Evolutionary conservation across 2,329 filamentous ascomycete species (phyloP).

Genomic region (Chrysoporthe puriensis): DNA sequence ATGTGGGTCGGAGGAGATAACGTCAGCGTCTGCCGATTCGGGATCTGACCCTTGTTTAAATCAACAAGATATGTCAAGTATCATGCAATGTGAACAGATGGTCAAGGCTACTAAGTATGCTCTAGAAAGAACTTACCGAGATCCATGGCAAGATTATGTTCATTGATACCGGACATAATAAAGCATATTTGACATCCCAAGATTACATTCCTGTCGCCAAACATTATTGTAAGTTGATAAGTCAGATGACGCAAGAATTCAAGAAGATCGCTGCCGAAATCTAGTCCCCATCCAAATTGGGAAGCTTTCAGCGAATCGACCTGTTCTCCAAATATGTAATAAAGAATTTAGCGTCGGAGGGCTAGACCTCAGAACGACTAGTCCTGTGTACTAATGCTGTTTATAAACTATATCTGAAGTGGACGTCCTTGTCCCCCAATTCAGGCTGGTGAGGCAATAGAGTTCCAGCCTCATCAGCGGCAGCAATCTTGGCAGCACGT

Average conservation of each 20-base stretch:
- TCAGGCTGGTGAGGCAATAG: slow-evolving; percentile 32
- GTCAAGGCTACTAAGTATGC: background rate
- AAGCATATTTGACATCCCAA: background rate
- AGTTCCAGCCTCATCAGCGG: slow-evolving; percentile 32
- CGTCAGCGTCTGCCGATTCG: slow-evolving; percentile 3
- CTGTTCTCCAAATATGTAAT: background rate
- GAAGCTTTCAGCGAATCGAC: background rate
- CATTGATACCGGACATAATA: background rate
- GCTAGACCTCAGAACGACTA: background rate
- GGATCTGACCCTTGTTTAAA: background rate
- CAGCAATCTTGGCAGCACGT: slow-evolving; percentile 33
- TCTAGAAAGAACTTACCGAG: background rate
- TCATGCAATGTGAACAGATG: background rate
- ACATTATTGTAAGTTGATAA: background rate
- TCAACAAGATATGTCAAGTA: background rate
- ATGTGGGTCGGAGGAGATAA: slow-evolving; percentile 17
- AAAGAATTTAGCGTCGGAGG: background rate
- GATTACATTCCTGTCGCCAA: background rate
- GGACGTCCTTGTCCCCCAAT: slow-evolving; percentile 37
- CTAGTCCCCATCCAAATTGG: background rate
- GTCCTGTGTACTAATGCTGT: background rate
- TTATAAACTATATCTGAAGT: slow-evolving; percentile 34
- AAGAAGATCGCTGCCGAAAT: background rate
- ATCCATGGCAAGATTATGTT: no score
- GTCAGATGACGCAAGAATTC: background rate